Percentiles rank a stretch among this genome's conserved stretches.
phyloP scores from a whole-genome alignment of 306 rosid genomes.

The Acacia crassicarpa region DNA sequence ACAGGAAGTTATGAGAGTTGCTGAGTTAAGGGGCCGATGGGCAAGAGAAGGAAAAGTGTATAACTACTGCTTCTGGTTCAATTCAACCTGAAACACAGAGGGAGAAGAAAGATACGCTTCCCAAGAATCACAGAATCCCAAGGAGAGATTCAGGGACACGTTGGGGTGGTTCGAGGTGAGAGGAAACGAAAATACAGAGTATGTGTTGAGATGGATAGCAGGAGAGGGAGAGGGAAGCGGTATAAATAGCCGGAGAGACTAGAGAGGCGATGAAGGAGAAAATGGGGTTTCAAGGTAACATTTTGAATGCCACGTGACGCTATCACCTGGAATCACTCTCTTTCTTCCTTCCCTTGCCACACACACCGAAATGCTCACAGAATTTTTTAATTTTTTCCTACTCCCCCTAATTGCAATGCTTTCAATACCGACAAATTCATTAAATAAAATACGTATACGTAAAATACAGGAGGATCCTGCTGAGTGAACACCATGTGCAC shows the following conservation, averaged over 20 bases:
- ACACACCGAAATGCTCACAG: neutral
- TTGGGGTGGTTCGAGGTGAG: neutral
- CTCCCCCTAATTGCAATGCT: neutral
- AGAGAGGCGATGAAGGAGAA: neutral
- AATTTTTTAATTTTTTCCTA: no score
- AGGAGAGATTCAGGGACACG: conserved; percentile 6
- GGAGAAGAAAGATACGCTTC: neutral
- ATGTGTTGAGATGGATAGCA: no score
- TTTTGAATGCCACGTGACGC: neutral
- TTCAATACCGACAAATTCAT: neutral
- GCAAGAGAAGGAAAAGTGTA: neutral
- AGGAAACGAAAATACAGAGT: no score
- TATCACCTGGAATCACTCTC: neutral
- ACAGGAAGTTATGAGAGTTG: no score
- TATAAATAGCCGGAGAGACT: conserved; percentile 29
- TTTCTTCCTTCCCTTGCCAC: neutral
- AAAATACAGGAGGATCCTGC: neutral
- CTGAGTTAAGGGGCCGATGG: no score
- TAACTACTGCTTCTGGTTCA: neutral
- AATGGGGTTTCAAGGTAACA: neutral
- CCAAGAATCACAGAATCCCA: neutral
- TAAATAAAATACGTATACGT: neutral
- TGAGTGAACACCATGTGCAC: neutral
- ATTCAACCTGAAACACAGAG: neutral
- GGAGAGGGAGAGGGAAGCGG: neutral